Percentiles rank a stretch among this genome's conserved stretches.
These are phyloP conservation scores for Dacryopinax primogenitus DNA, from an alignment of 768 basidiomycete species.

Conservation along the genomic window DNA sequence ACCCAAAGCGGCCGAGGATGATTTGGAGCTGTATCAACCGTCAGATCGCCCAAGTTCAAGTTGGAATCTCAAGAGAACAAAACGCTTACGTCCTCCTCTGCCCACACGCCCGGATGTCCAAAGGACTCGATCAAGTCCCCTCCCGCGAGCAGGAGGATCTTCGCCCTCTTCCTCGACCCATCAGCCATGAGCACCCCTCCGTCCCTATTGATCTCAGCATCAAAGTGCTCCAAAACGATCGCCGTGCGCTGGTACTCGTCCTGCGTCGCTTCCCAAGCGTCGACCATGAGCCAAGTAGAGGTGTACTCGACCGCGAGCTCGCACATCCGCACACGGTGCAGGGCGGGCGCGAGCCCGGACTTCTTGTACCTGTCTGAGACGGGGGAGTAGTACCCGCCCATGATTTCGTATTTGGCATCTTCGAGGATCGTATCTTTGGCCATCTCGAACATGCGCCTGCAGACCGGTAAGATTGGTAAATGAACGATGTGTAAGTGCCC, in stretches of 20 bases:
- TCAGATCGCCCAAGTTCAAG: conserved; percentile 11
- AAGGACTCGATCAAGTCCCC: conserved; percentile 95
- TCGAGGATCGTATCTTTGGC: conserved; percentile 90
- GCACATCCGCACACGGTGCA: conserved; percentile 69
- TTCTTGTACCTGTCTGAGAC: conserved; percentile 97
- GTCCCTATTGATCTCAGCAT: conserved; percentile 80
- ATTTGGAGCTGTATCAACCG: conserved; percentile 60
- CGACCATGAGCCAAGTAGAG: conserved; percentile 90
- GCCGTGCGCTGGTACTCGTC: conserved; percentile 84
- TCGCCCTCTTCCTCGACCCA: conserved; percentile 56
- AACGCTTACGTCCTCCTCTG: conserved; percentile 71
- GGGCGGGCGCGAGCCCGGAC: conserved; percentile 74
- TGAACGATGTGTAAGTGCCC: background rate
- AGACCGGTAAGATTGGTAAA: background rate
- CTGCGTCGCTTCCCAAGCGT: conserved; percentile 94
- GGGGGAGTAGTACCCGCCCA: conserved; percentile 92
- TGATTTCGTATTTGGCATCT: conserved; percentile 83
- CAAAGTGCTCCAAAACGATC: conserved; percentile 93
- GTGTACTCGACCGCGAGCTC: conserved; percentile 81
- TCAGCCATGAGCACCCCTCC: conserved; percentile 12
- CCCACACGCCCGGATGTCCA: conserved; percentile 98
- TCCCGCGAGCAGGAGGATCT: conserved; percentile 92
- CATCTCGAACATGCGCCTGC: conserved; percentile 95
- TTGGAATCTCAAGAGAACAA: background rate
- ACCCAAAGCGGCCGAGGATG: conserved; percentile 89